phyloP scores from a whole-genome alignment of 352 stramenopile species.

The Globisporangium echinulatum region DNA sequence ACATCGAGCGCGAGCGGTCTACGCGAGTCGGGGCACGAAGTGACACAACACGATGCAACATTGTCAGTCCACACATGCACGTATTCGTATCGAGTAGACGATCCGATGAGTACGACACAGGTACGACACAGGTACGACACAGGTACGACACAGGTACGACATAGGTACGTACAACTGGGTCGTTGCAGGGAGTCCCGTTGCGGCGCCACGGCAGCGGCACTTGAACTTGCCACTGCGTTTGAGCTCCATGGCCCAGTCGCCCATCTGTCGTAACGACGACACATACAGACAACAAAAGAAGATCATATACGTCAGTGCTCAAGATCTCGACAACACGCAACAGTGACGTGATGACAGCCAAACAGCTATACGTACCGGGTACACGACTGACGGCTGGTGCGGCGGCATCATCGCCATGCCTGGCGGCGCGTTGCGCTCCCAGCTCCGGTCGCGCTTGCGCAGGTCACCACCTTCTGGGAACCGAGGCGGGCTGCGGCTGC shows the following conservation, averaged over 20 bases:
- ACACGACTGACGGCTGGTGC: slow-evolving; percentile 9
- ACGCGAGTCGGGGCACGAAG: slow-evolving; percentile 5
- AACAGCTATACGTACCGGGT: slow-evolving; percentile 4
- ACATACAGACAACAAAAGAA: slow-evolving; percentile 1
- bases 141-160: background rate
- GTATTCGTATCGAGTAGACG: no score
- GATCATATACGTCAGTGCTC: no score
- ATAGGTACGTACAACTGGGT: slow-evolving; percentile 13
- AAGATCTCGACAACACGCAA: background rate
- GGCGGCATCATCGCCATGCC: slow-evolving; percentile 1
- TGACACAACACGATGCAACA: background rate
- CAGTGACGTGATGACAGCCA: background rate
- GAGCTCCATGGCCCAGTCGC: slow-evolving; percentile 42
- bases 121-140: background rate
- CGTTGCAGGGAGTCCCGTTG: slow-evolving; percentile 17
- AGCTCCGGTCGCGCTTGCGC: slow-evolving; percentile 14
- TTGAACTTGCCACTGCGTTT: slow-evolving; percentile 39
- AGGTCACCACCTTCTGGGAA: slow-evolving; percentile 3
- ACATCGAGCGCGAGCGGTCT: slow-evolving; percentile 64
- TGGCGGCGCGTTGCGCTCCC: slow-evolving; percentile 10
- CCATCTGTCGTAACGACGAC: slow-evolving; percentile 8
- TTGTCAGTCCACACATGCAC: no score
- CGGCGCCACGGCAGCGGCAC: slow-evolving; percentile 37
- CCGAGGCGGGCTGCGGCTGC: slow-evolving; percentile 15
- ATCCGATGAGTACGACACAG: slow-evolving; percentile 1